Evolutionary conservation across 108 stramenopile genomes (phyloP).

Genomic region (Cyclotella atomus): DNA sequence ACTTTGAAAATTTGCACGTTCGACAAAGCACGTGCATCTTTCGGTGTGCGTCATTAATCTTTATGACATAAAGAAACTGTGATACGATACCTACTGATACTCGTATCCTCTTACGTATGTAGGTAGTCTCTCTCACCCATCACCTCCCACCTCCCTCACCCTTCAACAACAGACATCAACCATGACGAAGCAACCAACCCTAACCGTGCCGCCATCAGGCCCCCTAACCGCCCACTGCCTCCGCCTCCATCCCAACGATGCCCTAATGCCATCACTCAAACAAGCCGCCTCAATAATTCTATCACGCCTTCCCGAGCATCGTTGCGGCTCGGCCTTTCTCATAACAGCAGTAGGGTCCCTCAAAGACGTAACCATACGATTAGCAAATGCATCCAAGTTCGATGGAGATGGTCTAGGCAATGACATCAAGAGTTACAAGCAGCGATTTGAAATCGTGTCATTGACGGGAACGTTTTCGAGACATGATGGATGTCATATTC

Average conservation of each 20-base stretch:
- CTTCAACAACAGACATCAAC: no score
- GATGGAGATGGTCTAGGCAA: conserved; percentile 29
- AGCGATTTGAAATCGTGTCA: conserved; percentile 71
- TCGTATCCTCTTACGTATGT: no score
- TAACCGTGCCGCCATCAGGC: conserved; percentile 44
- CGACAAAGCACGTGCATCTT: no score
- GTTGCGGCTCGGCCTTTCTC: conserved; percentile 59
- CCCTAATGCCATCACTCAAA: conserved; percentile 56
- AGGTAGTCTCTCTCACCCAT: no score
- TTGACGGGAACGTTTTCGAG: conserved; percentile 72
- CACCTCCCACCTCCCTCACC: no score
- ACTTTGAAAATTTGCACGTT: no score
- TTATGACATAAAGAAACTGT: no score
- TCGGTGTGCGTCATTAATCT: no score
- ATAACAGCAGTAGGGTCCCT: conserved; percentile 76
- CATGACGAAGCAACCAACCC: conserved; percentile 14
- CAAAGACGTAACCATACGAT: conserved; percentile 62
- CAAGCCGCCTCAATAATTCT: conserved; percentile 42
- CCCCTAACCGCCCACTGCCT: conserved; percentile 55
- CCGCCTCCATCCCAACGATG: conserved; percentile 60
- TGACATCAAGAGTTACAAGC: conserved; percentile 55
- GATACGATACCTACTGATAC: no score
- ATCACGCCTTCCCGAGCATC: conserved; percentile 23
- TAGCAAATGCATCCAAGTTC: conserved; percentile 64
- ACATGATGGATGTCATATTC: conserved; percentile 66